Evolutionary conservation across 2,329 filamentous ascomycete genomes (phyloP).

Genomic region (Bipolaris bicolor): DNA sequence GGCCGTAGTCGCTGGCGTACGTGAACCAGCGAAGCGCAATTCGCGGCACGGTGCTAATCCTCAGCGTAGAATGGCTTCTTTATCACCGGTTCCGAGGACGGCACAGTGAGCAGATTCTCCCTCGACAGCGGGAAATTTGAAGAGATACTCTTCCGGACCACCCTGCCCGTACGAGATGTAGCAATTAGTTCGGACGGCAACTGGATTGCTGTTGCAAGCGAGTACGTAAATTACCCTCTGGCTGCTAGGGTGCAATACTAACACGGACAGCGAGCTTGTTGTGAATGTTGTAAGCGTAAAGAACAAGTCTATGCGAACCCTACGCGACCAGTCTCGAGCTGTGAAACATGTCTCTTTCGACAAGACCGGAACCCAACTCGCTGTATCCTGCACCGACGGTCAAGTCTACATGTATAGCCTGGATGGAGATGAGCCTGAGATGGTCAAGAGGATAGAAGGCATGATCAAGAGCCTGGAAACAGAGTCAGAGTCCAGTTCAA

Average conservation of each 20-base stretch:
- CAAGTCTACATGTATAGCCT: constrained; percentile 89
- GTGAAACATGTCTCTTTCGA: constrained; percentile 93
- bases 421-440: constrained; percentile 75
- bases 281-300: constrained; percentile 86
- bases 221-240: constrained; percentile 58
- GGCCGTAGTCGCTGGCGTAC: constrained; percentile 72
- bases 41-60: constrained; percentile 23
- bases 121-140: constrained; percentile 76
- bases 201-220: constrained; percentile 96
- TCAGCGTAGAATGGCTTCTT: constrained; percentile 73
- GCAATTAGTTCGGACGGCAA: constrained; percentile 79
- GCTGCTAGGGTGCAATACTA: constrained; percentile 19
- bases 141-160: constrained; percentile 79
- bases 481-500: constrained; percentile 76
- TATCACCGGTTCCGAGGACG: constrained; percentile 89
- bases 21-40: constrained; percentile 22
- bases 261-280: constrained; percentile 69
- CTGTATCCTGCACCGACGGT: constrained; percentile 87
- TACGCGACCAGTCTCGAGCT: constrained; percentile 84
- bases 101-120: constrained; percentile 94
- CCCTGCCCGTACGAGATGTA: constrained; percentile 86
- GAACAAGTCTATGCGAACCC: constrained; percentile 77
- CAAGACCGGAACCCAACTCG: constrained; percentile 73
- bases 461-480: constrained; percentile 80
- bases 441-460: constrained; percentile 84